Evolutionary conservation across 148 eudicot genomes (phyloP), one percentile per base, ranked within the genome.

Genomic region (Chenopodium album): DNA sequence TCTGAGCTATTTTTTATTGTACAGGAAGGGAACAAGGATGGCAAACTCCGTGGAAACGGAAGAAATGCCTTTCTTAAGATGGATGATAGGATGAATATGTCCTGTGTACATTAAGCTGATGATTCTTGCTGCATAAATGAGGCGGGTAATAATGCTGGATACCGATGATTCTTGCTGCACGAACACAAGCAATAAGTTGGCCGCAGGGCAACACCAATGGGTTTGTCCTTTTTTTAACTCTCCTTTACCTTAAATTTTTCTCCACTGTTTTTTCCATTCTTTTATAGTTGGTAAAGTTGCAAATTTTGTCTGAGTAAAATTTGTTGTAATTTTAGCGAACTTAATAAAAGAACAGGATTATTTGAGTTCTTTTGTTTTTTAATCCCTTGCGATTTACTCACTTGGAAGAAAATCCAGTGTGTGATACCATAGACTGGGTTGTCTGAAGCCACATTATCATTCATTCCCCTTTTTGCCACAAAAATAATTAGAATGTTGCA

Each of bases 81-180:
- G 64, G 17, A 41, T 26, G 62, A 19, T 44, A n/a, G 76, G 77
- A 78, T 78, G 73, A 19, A 70, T 34, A 56, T 76, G 80, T 76
- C 78, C 73, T 76, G 86, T 80, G 73, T 80, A 75, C 12, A 76
- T 75, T n/a, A n/a, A 68, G 79, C 63, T 60, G 76, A 54, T 34
- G 78, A 84, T 80, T 76, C 37, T 76, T 76, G 83, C 60, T 80
- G 83, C 83, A 80, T 26, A 71, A 67, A 76, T 63, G 83, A 76
- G 80, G 80, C 60, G 74, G 80, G 82, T 67, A 71, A 76, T 84
- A 84, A 80, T 54, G 80, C 62, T 84, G 83, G 73, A 46, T 60
- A 71, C 86, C 83, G 64, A 76, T 80, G 77, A 80, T 84, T 84
- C 80, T 71, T 80, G 86, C 86, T 84, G 80, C 77, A 71, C 63